These are phyloP conservation scores for Mercurialis annua DNA, from an alignment of 345 rosid species.

Conservation along the genomic window DNA sequence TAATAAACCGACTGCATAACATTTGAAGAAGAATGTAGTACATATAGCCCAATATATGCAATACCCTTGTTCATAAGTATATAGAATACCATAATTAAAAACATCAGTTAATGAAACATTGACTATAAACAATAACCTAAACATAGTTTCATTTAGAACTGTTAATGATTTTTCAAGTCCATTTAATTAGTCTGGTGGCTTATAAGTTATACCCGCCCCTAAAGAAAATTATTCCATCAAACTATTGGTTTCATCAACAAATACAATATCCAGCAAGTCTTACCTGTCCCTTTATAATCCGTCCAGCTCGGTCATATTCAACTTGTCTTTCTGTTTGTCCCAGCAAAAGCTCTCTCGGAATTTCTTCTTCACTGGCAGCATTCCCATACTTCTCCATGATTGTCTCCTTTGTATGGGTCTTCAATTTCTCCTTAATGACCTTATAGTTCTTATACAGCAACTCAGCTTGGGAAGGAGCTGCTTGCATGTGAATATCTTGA, in stretches of 20 bases:
- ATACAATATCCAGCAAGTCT: neutral
- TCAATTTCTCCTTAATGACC: conserved; percentile 50
- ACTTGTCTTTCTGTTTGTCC: conserved; percentile 71
- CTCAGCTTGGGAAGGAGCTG: conserved; percentile 79
- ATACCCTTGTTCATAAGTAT: neutral
- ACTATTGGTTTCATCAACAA: neutral
- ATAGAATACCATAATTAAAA: neutral
- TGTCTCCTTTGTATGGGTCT: conserved; percentile 46
- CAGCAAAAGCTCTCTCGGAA: conserved; percentile 58
- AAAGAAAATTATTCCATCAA: neutral
- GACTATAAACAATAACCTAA: no score
- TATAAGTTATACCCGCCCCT: no score
- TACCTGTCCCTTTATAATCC: conserved; percentile 66
- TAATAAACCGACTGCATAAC: neutral
- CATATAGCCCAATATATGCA: neutral
- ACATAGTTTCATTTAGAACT: no score
- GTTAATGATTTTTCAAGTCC: neutral
- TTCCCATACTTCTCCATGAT: conserved; percentile 62
- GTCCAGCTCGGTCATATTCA: conserved; percentile 67
- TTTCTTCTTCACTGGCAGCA: conserved; percentile 58
- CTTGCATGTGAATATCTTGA: conserved; percentile 71
- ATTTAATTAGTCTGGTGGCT: neutral
- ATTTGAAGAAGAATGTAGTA: neutral
- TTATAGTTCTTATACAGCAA: conserved; percentile 42
- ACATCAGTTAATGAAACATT: no score